Conservation (phyloP, 164 flowering plant genomes). For the Piper longum region DNA sequence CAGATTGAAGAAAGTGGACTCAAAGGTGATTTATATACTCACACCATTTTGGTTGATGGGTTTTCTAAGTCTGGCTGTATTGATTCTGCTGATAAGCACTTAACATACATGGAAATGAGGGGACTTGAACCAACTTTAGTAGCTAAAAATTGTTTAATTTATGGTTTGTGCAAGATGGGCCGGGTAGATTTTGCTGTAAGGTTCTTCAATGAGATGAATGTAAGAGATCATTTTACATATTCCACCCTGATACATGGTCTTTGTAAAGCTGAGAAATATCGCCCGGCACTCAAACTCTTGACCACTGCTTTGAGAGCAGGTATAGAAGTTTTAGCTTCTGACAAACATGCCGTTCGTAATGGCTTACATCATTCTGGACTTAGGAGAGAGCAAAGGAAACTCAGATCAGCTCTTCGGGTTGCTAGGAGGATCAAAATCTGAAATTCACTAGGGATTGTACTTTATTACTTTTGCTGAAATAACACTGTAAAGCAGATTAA, state of each 20-base stretch:
- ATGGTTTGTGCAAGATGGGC: slow-evolving; percentile 53
- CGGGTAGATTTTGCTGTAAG: slow-evolving; percentile 42
- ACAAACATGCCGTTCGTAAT: slow-evolving; percentile 42
- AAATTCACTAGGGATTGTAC: slow-evolving; percentile 31
- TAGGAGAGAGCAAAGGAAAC: slow-evolving; percentile 28
- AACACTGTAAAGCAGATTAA: background rate
- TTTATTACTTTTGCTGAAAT: background rate
- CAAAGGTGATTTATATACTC: slow-evolving; percentile 51
- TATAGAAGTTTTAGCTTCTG: slow-evolving; percentile 31
- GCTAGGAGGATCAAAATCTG: slow-evolving; percentile 36
- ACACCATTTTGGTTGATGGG: slow-evolving; percentile 57
- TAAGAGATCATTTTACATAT: slow-evolving; percentile 69
- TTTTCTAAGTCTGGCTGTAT: slow-evolving; percentile 54
- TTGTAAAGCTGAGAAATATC: slow-evolving; percentile 42
- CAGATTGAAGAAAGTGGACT: slow-evolving; percentile 49
- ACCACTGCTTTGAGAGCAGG: slow-evolving; percentile 39
- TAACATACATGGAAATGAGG: slow-evolving; percentile 27
- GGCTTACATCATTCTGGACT: slow-evolving; percentile 48
- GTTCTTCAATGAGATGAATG: slow-evolving; percentile 43
- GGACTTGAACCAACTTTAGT: slow-evolving; percentile 43
- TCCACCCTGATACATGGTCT: slow-evolving; percentile 65
- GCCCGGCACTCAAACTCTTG: slow-evolving; percentile 46
- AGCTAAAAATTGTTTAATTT: slow-evolving; percentile 53
- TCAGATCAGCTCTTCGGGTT: slow-evolving; percentile 22
- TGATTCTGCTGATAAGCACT: slow-evolving; percentile 29